Conservation (phyloP, 176 grass and related monocot genomes). For the Paspalum notatum region DNA sequence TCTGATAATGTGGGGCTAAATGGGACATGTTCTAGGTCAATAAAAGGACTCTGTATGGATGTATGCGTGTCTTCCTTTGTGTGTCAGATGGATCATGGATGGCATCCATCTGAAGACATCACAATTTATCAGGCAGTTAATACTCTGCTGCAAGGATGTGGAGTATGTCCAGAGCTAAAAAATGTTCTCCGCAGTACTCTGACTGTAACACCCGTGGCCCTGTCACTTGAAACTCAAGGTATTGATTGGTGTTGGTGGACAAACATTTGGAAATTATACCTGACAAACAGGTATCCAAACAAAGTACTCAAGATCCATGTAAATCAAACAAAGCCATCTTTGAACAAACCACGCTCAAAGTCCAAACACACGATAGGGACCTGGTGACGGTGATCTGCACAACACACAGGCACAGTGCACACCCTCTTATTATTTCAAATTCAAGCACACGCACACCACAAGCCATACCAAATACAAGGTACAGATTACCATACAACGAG, state of each 20-base stretch:
- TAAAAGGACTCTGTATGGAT: slow-evolving; percentile 16
- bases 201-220: neutral
- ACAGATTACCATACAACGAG: neutral
- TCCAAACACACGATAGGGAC: neutral
- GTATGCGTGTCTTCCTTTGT: neutral
- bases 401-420: neutral
- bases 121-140: neutral
- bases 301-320: neutral
- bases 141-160: neutral
- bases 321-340: neutral
- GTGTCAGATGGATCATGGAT: neutral
- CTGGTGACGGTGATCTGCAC: neutral
- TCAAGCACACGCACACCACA: neutral
- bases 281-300: neutral
- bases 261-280: neutral
- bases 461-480: neutral
- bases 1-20: neutral
- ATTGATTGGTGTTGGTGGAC: neutral
- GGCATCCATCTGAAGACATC: neutral
- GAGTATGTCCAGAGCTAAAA: too few relatives aligned
- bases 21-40: slow-evolving; percentile 8
- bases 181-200: too few relatives aligned
- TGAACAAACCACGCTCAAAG: neutral
- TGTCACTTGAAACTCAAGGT: neutral
- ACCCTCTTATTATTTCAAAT: slow-evolving; percentile 5